Evolutionary conservation across 306 rosid species (phyloP).

Genomic region (Amphicarpaea edgeworthii): DNA sequence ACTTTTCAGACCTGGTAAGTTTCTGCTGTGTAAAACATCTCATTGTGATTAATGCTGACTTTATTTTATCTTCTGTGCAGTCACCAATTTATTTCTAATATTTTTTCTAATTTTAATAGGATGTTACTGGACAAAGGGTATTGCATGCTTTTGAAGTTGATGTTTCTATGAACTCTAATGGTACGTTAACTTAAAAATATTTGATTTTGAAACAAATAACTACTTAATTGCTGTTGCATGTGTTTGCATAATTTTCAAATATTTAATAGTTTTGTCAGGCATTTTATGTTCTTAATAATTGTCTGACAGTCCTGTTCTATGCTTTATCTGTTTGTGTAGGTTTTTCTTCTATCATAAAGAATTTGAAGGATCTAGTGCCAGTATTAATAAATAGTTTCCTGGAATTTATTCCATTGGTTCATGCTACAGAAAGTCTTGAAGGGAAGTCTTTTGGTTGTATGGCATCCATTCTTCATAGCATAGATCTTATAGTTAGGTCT

Average conservation of each 20-base stretch:
- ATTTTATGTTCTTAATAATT: conserved; percentile 28
- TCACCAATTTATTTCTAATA: conserved; percentile 46
- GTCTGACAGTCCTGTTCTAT: conserved; percentile 46
- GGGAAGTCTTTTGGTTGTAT: conserved; percentile 74
- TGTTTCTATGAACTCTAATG: conserved; percentile 56
- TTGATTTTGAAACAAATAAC: conserved; percentile 12
- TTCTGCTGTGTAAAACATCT: conserved; percentile 14
- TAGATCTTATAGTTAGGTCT: conserved; percentile 70
- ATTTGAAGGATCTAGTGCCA: conserved; percentile 71
- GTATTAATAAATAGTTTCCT: conserved; percentile 72
- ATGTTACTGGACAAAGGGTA: conserved; percentile 55
- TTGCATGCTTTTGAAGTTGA: conserved; percentile 74
- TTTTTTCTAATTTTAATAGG: conserved; percentile 54
- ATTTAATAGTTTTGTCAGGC: conserved; percentile 7
- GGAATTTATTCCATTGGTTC: conserved; percentile 65
- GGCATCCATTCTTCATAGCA: conserved; percentile 65
- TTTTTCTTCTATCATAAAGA: conserved; percentile 56
- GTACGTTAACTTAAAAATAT: conserved; percentile 56
- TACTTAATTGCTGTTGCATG: conserved; percentile 6
- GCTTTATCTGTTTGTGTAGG: conserved; percentile 60
- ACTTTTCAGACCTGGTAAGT: conserved; percentile 6
- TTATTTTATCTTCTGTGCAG: conserved; percentile 17
- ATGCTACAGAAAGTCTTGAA: conserved; percentile 55
- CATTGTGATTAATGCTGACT: conserved; percentile 13
- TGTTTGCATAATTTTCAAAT: conserved; percentile 22